Base-by-base conservation (phyloP, 306 rosid genomes). In the Quercus berberidifolia region DNA sequence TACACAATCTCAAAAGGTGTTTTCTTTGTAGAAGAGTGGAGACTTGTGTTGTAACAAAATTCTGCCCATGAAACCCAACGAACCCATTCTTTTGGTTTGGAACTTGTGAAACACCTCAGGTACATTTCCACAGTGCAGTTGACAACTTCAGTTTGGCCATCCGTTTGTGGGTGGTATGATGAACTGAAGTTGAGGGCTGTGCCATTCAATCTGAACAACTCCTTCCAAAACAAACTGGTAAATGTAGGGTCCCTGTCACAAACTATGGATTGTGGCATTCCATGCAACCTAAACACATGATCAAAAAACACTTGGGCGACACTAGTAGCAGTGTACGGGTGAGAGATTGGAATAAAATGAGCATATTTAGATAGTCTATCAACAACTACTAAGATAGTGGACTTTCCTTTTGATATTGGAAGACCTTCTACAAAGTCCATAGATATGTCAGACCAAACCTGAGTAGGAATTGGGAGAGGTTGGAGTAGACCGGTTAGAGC, bases 1-100 rank as follows among this genome's bases (percentile, higher is more conserved):
- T 55, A 74, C 9, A 55, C 67, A 4, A 74, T 65, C 56, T 74
- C 77, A n/a, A 74, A 76, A 3, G 59, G 60, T 1, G 72, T 62
- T 15, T 26, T 41, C 8, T 62, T 20, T 8, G 18, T 76, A 1
- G 28, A 1, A 11, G 60, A 76, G 2, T 64, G 73, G 31, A 6
- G 30, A 2, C 18, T 23, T 4, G 81, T 54, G 26, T 77, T 55
- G 12, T 68, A 69, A 20, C 70, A 31, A n/a, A 41, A 78, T 26
- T 69, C 43, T 0, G 69, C 81, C 57, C 65, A 23, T 1, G 58
- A 21, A 4, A 70, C 13, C 54, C 51, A 76, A 23, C 9, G 1
- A 1, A 31, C 28, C 80, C 74, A 78, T 5, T 31, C 1, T 19
- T 54, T 55, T 5, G 74, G 81, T 2, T 19, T 18, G 0, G 6